Evolutionary conservation across 2,329 filamentous ascomycete species (phyloP), one percentile per base, ranked within the genome.

Genomic region (Claviceps humidiphila): DNA sequence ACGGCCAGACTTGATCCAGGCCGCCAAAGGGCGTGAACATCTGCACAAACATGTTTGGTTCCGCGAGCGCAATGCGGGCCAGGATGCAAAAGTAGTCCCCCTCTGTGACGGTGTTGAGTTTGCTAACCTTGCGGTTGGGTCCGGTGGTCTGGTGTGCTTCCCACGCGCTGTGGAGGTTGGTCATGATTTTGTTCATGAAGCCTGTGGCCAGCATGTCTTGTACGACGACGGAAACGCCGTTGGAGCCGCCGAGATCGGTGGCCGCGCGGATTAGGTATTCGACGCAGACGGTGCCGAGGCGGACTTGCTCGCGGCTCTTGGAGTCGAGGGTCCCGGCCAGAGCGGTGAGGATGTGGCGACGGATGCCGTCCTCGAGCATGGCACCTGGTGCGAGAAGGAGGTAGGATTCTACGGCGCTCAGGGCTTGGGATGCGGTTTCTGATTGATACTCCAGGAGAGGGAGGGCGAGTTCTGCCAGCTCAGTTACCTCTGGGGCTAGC

Each of bases 11-110:
- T 44, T 73, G 68, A 3, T 76, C 72, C 4, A 79, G 57, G 7
- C 66, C 61, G 1, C 71, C 72, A 54, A 75, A 68, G 3, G 71
- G 68, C 17, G 67, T 66, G 17, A 84, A 66, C 66, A 81, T 71
- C 17, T 78, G 73, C 4, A 83, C 71, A 58, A 95, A 85, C 2
- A 86, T 71, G 2, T 68, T 68, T 1, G 90, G 87, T 40, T 85
- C 85, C 1, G 83, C 82, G 2, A 95, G 70, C 0, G 84, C 80
- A 16, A 97, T 76, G 1, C 90, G 84, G 2, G 88, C 84, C 2
- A 98, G 74, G 2, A 97, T 81, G 4, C 81, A 79, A 62, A 95
- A 85, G 65, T 95, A 95, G 63, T 95, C 87, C 0, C 86, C 86
- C 62, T 95, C 82, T 1, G 87, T 83, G 11, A 89, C 76, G 13